Conservation (phyloP, 768 basidiomycete species). For the Lactifluus echinatus region DNA sequence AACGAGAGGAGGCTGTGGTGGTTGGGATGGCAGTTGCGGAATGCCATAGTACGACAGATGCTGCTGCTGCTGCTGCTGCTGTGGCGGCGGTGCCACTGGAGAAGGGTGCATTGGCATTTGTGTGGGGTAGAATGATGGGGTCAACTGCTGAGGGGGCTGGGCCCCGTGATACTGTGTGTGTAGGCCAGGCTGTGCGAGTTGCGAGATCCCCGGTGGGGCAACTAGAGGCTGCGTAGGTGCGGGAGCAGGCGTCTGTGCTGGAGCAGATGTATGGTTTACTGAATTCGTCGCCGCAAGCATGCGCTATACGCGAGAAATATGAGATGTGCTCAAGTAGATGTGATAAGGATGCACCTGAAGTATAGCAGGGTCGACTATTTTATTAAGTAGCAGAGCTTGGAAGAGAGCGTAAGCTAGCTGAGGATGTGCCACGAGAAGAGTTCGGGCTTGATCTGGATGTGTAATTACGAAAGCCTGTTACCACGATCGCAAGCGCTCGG, state of each 20-base stretch:
- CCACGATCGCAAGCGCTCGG: neutral
- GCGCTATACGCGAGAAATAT: constrained; percentile 26
- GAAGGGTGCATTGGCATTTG: constrained; percentile 28
- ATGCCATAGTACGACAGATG: constrained; percentile 13
- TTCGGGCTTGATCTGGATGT: constrained; percentile 82
- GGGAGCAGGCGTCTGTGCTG: constrained; percentile 14
- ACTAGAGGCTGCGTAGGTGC: constrained; percentile 23
- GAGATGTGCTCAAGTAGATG: neutral
- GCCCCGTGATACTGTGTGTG: constrained; percentile 18
- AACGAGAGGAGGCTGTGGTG: constrained; percentile 30
- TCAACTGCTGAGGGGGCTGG: constrained; percentile 19
- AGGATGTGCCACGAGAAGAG: constrained; percentile 73
- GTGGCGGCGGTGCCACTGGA: constrained; percentile 27
- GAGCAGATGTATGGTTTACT: neutral
- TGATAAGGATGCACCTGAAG: constrained; percentile 48
- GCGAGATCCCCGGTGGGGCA: constrained; percentile 23
- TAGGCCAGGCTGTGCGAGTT: constrained; percentile 20
- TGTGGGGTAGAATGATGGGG: constrained; percentile 22
- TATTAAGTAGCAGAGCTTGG: constrained; percentile 87
- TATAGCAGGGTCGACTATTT: constrained; percentile 83
- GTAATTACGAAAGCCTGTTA: constrained; percentile 83
- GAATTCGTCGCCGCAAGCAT: constrained; percentile 40
- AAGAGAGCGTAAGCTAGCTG: constrained; percentile 95
- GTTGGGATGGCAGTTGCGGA: constrained; percentile 27
- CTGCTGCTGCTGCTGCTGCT: constrained; percentile 29